Base-by-base conservation (phyloP, 2,329 filamentous ascomycete species). In the Aureobasidium lini region DNA sequence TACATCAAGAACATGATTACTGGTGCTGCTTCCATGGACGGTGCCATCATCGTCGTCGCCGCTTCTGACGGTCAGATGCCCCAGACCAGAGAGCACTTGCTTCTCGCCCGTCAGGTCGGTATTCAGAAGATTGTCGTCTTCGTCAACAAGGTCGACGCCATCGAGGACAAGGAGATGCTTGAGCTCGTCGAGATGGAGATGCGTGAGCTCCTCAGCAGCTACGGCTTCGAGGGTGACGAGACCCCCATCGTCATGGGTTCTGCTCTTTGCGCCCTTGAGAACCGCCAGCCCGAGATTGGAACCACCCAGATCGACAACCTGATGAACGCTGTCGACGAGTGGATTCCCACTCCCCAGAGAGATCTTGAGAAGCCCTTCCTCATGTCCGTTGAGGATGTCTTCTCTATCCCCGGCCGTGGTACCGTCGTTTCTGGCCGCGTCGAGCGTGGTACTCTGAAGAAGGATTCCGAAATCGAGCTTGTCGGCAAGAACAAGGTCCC, bases 1-100 rank as follows among this genome's bases (percentile, higher is more conserved):
- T 99, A 99, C 84, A 97, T 99, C 82, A 99, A 99, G 86, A 99
- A 99, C 87, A 99, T 99, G 94, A 99, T 99, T 77, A 99, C 94
- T 67, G 94, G 94, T 86, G 92, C 94, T 64, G 93, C 95, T 71
- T 95, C 91, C 82, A 99, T 99, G 94, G 94, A 99, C 71, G 94
- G 94, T 71, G 93, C 94, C 71, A 93, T 99, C 74, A 96, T 99
- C 71, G 94, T 99, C 67, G 95, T 99, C 69, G 95, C 95, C 68
- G 94, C 94, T 68, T 96, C 91, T 39, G 94, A 99, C 74, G 94
- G 94, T 74, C 95, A 99, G 81, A 99, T 99, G 94, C 94, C 94
- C 71, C 95, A 99, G 84, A 99, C 94, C 66, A 85, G 94, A 78
- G 94, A 99, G 81, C 94, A 99, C 81, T 83, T 99, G 78, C 85